A percentile compares a stretch with the other conserved stretches of the same genome.
These are phyloP conservation scores for Paraglomus occultum DNA, from an alignment of 192 early-diverging fungal genomes.

Conservation along the genomic window DNA sequence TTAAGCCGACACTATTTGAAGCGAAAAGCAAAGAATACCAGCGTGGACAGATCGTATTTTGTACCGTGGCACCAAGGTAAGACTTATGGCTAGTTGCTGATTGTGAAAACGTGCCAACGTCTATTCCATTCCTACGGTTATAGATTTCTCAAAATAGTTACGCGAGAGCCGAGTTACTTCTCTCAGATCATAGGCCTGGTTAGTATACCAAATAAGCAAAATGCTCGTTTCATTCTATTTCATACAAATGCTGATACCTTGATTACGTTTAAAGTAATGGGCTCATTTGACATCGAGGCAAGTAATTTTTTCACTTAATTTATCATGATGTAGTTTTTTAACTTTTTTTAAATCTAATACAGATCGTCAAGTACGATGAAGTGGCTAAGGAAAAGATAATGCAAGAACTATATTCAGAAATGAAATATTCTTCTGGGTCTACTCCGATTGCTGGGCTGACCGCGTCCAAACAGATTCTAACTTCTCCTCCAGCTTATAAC, in stretches of 20 bases:
- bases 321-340: constrained; percentile 36
- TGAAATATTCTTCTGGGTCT: background rate
- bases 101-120: background rate
- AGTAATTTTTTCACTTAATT: background rate
- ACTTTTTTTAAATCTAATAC: constrained; percentile 6
- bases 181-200: constrained; percentile 84
- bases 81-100: background rate
- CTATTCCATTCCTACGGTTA: background rate
- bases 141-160: constrained; percentile 51
- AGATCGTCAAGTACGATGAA: constrained; percentile 47
- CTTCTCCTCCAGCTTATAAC: background rate
- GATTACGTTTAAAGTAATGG: constrained; percentile 25
- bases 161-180: constrained; percentile 53
- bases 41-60: constrained; percentile 71
- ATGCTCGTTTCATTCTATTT: background rate
- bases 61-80: constrained; percentile 52
- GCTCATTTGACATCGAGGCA: constrained; percentile 40
- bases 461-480: background rate
- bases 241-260: background rate
- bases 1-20: constrained; percentile 4
- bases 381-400: constrained; percentile 46
- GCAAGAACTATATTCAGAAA: constrained; percentile 51
- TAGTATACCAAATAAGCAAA: background rate
- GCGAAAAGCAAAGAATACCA: constrained; percentile 62
- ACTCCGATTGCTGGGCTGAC: too few species aligned